Base-by-base conservation (phyloP, 805 yeast genomes). In the Tetrapisispora taiwanensis region DNA sequence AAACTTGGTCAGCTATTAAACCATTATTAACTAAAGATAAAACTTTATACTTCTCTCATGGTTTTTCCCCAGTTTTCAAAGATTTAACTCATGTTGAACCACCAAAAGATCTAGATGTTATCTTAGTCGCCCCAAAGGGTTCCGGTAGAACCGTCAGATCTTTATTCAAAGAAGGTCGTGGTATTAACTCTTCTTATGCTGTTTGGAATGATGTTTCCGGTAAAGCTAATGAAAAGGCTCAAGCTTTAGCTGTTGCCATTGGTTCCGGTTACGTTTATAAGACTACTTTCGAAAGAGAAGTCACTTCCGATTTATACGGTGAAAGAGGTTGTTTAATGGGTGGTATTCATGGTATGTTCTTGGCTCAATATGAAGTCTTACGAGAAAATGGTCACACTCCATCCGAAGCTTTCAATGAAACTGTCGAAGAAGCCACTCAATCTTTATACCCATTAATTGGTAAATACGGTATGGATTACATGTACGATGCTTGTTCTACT, bases 291-390 rank as follows among this genome's bases (percentile, higher is more conserved):
- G 96, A 94, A 78, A 88, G 82, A 75, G 98, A 92, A 77, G 98
- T 92, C 66, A 87, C 84, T 87, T 89, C 97, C 55, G 98, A 92
- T 72, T 78, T 92, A 67, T 92, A 92, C 78, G 98, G 98, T 76
- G 98, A 92, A 81, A 87, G 98, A 79, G 98, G 98, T 69, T 92
- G 97, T 76, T 78, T 92, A 61, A 92, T 90, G 98, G 98, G 97
- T 71, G 97, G 97, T 81, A 90, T 92, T 78, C 98, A 92, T 79
- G 98, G 98, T 81, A 92, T 92, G 97, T 92, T 92, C 92, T 81
- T 92, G 66, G 98, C 98, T 60, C 98, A 92, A 78, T 92, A 92
- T 80, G 98, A 92, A 75, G 98, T 92, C 52, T 82, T 92, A 71
- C 89, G 98, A 78, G 97, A 90, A 78, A 88, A 94, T 69, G 98